Evolutionary conservation across 176 grass and related monocot genomes (phyloP), one percentile per base, ranked within the genome.

Genomic region (Oropetium thomaeum): DNA sequence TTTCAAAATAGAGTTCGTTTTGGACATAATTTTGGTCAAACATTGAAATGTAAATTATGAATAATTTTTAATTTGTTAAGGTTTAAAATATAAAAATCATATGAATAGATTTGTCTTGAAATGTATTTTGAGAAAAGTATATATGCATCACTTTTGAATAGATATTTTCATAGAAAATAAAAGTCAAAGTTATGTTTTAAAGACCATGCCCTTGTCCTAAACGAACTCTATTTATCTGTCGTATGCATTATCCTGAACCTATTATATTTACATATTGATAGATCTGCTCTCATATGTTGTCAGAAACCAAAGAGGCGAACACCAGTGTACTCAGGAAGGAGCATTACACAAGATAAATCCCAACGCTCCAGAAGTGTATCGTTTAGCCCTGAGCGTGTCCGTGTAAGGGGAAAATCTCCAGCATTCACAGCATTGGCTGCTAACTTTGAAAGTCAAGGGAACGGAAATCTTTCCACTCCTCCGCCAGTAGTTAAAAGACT

Each of bases 291-390:
- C n/a, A 32, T 28, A 12, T 12, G 5, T 78, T 68, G 17, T 82
- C 87, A 97, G 93, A 97, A 90, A 82, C 87, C 89, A 23, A 92
- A 92, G 78, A 77, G 89, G 49, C 78, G 89, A 30, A 76, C 76
- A 37, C 58, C 78, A 4, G 54, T 70, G 51, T 58, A 82, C 74
- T 78, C 89, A 34, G 93, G 93, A 54, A 87, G 93, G 64, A 87
- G 83, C 37, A 87, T 69, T 37, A 75, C 58, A 52, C 89, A 87
- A 84, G 93, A 90, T 22, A 90, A 92, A 85, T 84, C 93, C 55
- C 93, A 97, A 67, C 84, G 89, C 58, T 90, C 87, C 29, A 89
- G 93, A 88, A 97, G 93, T 59, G 87, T 92, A 85, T 90, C 93
- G 22, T 97, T 90, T 51, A 97, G 87, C 71, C 93, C 93, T 83